These are phyloP conservation scores for Tricholoma bakamatsutake DNA, from an alignment of 768 basidiomycete genomes.

Conservation along the genomic window DNA sequence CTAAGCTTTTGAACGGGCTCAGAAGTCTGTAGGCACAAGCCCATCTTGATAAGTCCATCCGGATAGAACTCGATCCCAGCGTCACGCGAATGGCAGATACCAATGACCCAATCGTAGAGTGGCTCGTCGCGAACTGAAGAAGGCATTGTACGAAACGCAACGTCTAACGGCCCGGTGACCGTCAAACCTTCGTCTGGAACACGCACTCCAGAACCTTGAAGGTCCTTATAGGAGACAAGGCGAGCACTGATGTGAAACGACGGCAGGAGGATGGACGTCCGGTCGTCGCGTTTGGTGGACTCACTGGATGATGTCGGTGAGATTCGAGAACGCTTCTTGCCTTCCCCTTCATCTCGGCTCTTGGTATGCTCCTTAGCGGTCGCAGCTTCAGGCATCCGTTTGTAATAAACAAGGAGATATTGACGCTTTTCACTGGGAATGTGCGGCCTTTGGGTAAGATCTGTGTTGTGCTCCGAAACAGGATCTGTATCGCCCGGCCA, in stretches of 20 bases:
- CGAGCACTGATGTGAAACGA: conserved; percentile 73
- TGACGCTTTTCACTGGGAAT: conserved; percentile 50
- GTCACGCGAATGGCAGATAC: conserved; percentile 55
- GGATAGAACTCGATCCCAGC: conserved; percentile 74
- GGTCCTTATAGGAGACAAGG: conserved; percentile 64
- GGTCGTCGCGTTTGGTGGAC: conserved; percentile 31
- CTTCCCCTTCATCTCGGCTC: conserved; percentile 24
- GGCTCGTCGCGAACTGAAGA: conserved; percentile 30
- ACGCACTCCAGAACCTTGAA: conserved; percentile 68
- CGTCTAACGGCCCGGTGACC: conserved; percentile 53
- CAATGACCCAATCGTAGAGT: conserved; percentile 43
- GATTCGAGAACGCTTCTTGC: conserved; percentile 39
- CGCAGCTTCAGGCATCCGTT: conserved; percentile 20
- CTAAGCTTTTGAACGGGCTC: conserved; percentile 20
- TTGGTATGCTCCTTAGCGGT: conserved; percentile 20
- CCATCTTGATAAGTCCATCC: conserved; percentile 72
- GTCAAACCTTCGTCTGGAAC: conserved; percentile 67
- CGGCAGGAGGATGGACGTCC: conserved; percentile 43
- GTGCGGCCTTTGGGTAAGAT: conserved; percentile 26
- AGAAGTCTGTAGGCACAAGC: conserved; percentile 44
- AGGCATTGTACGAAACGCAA: conserved; percentile 44
- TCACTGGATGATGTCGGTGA: conserved; percentile 34
- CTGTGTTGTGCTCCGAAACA: conserved; percentile 20
- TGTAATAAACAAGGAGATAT: conserved; percentile 80
- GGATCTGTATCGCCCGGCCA: conserved; percentile 74